Conservation (phyloP, 257 asterid genomes). For the Jasminum sambac region DNA sequence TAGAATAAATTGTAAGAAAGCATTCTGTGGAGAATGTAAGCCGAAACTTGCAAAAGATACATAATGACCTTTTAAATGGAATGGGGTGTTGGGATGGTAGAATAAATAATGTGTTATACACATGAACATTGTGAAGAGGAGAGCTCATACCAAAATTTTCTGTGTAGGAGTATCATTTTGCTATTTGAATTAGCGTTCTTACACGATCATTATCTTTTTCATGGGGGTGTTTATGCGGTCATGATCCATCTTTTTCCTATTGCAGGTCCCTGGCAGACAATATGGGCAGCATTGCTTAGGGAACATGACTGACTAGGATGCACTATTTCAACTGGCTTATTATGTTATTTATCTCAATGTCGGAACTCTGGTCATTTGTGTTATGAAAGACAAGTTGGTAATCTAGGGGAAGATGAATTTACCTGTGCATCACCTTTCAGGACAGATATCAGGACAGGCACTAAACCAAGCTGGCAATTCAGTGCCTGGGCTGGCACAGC, state of each 20-base stretch:
- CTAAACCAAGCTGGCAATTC: slow-evolving; percentile 54
- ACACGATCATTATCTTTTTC: slow-evolving; percentile 13
- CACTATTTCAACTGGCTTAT: slow-evolving; percentile 19
- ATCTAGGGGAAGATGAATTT: slow-evolving; percentile 52
- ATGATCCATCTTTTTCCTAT: slow-evolving; percentile 3
- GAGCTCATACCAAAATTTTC: slow-evolving; percentile 12
- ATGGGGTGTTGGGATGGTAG: slow-evolving; percentile 3
- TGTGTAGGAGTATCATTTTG: neutral
- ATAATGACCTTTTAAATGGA: neutral
- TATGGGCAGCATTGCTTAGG: slow-evolving; percentile 15
- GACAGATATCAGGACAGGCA: slow-evolving; percentile 66
- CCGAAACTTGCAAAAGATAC: neutral
- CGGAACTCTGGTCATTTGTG: slow-evolving; percentile 26
- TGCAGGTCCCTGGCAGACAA: slow-evolving; percentile 31
- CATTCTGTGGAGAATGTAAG: neutral
- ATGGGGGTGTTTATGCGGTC: neutral
- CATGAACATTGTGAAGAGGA: slow-evolving; percentile 9
- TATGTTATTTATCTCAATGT: slow-evolving; percentile 24
- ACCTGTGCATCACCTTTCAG: slow-evolving; percentile 54
- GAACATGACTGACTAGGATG: slow-evolving; percentile 18
- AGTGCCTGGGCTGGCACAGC: slow-evolving; percentile 58
- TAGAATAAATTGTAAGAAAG: neutral
- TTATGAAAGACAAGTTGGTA: slow-evolving; percentile 27
- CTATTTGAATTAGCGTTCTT: neutral
- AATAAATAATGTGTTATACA: neutral